Conservation (phyloP, 768 basidiomycete species). For the Leucosporidium scottii region DNA sequence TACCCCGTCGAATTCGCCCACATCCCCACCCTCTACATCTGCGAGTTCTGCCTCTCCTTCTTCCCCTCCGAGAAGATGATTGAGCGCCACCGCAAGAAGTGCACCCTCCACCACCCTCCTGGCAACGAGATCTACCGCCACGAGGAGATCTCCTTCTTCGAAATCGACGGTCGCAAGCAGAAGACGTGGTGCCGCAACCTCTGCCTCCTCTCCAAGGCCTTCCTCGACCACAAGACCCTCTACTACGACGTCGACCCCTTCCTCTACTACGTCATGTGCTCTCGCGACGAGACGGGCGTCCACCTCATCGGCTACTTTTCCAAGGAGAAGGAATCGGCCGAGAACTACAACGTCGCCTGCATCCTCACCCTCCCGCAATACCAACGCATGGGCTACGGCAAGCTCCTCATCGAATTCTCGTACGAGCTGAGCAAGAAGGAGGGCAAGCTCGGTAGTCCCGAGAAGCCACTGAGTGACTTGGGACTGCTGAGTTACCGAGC, state of each 20-base stretch:
- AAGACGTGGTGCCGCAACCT: constrained; percentile 94
- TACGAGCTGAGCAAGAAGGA: constrained; percentile 97
- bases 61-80: constrained; percentile 87
- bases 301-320: constrained; percentile 98
- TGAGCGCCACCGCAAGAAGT: constrained; percentile 80
- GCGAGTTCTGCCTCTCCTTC: constrained; percentile 95
- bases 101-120: constrained; percentile 85
- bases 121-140: constrained; percentile 99
- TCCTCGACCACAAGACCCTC: constrained; percentile 97
- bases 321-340: constrained; percentile 96
- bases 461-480: constrained; percentile 93
- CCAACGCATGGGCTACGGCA: constrained; percentile 92
- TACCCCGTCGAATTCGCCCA: constrained; percentile 98
- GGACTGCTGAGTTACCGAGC: constrained; percentile 87
- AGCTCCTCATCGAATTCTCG: constrained; percentile 92
- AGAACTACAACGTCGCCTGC: constrained; percentile 98
- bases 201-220: constrained; percentile 92
- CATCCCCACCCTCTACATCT: constrained; percentile 88
- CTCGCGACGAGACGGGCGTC: constrained; percentile 80
- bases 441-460: constrained; percentile 88
- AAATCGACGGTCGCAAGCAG: constrained; percentile 95
- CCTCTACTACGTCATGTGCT: constrained; percentile 96
- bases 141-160: constrained; percentile 94
- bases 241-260: constrained; percentile 99
- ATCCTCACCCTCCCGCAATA: constrained; percentile 98